Evolutionary conservation across 2,329 filamentous ascomycete genomes (phyloP).

Genomic region (Exophiala bonariae): DNA sequence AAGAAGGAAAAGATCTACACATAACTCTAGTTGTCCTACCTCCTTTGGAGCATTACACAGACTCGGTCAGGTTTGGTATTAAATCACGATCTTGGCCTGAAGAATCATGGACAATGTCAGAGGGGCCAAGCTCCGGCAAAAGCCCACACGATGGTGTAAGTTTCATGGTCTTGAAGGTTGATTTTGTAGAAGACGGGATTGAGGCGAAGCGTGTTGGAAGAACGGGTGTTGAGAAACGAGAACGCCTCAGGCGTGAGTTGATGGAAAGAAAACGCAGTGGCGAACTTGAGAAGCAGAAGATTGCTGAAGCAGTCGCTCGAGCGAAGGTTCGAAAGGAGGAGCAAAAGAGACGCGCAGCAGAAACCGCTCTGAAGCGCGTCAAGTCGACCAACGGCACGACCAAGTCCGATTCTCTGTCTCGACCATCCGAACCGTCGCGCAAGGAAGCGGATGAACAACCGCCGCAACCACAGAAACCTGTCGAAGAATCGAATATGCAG

Average conservation of each 20-base stretch:
- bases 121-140: slow-evolving; percentile 38
- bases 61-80: slow-evolving; percentile 75
- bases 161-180: slow-evolving; percentile 77
- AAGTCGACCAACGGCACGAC: not conserved
- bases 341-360: not conserved
- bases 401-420: not conserved
- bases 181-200: slow-evolving; percentile 77
- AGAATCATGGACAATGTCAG: slow-evolving; percentile 1
- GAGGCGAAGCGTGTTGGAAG: slow-evolving; percentile 46
- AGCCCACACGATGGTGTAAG: slow-evolving; percentile 81
- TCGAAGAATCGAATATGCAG: not conserved
- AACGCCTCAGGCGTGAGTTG: slow-evolving; percentile 45
- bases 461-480: not conserved
- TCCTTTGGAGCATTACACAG: slow-evolving; percentile 71
- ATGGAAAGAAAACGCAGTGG: slow-evolving; percentile 23
- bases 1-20: slow-evolving; percentile 73
- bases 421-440: no score
- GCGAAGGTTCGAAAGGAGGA: not conserved
- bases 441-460: not conserved
- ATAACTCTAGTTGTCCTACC: slow-evolving; percentile 85
- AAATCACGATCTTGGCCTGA: slow-evolving; percentile 71
- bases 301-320: slow-evolving; percentile 3
- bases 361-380: slow-evolving; percentile 4
- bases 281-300: slow-evolving; percentile 22
- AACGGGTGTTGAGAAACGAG: slow-evolving; percentile 48